Conservation (phyloP, 176 grass and related monocot species). For the Aegilops speltoides region DNA sequence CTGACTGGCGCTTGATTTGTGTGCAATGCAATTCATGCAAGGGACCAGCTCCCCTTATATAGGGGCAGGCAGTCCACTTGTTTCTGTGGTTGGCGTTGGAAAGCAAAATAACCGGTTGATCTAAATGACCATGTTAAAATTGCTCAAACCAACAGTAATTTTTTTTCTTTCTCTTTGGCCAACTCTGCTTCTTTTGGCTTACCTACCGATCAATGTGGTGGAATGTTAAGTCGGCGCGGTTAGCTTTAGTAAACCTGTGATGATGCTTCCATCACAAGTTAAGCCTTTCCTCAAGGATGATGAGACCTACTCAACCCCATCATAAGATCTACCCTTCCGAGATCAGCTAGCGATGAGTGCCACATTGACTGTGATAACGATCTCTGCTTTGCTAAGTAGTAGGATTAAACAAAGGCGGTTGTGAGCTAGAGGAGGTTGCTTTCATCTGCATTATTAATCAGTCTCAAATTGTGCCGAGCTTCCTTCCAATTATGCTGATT, state of each 20-base stretch:
- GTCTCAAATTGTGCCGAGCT: not conserved
- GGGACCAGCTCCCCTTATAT: conserved; percentile 6
- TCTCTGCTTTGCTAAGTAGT: not conserved
- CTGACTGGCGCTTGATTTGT: not conserved
- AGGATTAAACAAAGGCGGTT: not conserved
- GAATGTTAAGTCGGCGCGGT: not conserved
- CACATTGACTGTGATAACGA: not conserved
- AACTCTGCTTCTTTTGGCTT: not conserved
- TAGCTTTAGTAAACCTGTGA: not conserved
- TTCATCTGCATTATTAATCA: no score
- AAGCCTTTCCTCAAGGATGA: conserved; percentile 34
- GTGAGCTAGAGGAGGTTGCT: not conserved
- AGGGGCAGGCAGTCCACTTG: not conserved
- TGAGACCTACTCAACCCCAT: conserved; percentile 17
- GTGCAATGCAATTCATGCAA: not conserved
- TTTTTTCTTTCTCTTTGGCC: no score
- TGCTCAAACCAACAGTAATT: no score
- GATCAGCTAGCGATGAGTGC: conserved; percentile 13
- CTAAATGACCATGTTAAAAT: no score
- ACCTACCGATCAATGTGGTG: not conserved
- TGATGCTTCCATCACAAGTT: conserved; percentile 55
- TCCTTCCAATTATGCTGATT: conserved; percentile 4
- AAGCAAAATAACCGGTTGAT: no score
- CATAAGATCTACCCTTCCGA: conserved; percentile 7
- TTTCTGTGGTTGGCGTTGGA: conserved; percentile 23